Percentiles rank a stretch among this genome's conserved stretches.
phyloP scores from a whole-genome alignment of 495 filamentous ascomycete genomes.

The Clohesyomyces aquaticus region DNA sequence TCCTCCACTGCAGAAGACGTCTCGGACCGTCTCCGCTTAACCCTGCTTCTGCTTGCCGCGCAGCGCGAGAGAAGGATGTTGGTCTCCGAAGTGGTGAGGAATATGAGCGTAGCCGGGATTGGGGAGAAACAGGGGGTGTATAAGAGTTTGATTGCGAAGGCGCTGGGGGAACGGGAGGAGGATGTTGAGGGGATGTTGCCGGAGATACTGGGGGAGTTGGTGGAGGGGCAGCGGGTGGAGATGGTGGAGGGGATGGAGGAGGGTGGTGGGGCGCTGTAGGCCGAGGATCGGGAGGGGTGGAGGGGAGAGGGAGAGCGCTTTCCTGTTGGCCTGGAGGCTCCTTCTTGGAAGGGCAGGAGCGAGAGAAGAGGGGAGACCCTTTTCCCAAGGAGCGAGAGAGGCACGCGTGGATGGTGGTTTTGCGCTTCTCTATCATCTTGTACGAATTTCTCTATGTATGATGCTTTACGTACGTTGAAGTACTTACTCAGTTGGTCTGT shows the following conservation, averaged over 20 bases:
- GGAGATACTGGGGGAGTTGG: slow-evolving; percentile 56
- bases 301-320: not conserved
- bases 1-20: too few species aligned
- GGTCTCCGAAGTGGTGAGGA: slow-evolving; percentile 41
- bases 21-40: too few species aligned
- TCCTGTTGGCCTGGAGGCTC: too few species aligned
- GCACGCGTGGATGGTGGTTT: too few species aligned
- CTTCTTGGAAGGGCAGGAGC: too few species aligned
- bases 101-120: slow-evolving; percentile 44
- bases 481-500: not conserved
- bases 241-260: slow-evolving; percentile 34
- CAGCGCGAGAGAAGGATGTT: slow-evolving; percentile 42
- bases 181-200: slow-evolving; percentile 50
- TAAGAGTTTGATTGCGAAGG: slow-evolving; percentile 48
- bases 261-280: slow-evolving; percentile 31
- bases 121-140: slow-evolving; percentile 44
- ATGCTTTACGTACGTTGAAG: too few species aligned
- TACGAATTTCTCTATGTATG: too few species aligned
- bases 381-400: too few species aligned
- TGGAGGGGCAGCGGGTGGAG: slow-evolving; percentile 54
- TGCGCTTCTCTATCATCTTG: too few species aligned
- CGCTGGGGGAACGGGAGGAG: slow-evolving; percentile 47
- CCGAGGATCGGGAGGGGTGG: not conserved
- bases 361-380: too few species aligned
- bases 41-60: slow-evolving; percentile 34